A percentile compares a stretch with the other conserved stretches of the same genome.
Conservation (phyloP, 2,329 filamentous ascomycete species). For the Fusarium chuoi region DNA sequence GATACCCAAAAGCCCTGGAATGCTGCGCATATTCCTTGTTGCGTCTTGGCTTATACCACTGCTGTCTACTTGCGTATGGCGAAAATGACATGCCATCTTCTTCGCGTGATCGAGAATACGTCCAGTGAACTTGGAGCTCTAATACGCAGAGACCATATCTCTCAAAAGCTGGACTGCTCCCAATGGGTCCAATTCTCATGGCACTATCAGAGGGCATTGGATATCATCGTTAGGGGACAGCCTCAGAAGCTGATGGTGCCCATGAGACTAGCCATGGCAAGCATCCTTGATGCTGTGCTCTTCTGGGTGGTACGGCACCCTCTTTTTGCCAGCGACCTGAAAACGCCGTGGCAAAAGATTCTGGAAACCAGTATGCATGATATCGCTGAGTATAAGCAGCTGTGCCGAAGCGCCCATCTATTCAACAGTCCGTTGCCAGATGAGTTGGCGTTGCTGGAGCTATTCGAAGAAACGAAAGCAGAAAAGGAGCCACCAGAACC, state of each 20-base stretch:
- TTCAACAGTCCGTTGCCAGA: constrained; percentile 27
- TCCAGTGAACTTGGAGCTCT: constrained; percentile 36
- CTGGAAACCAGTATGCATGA: constrained; percentile 43
- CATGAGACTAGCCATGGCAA: constrained; percentile 47
- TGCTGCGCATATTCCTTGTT: constrained; percentile 46
- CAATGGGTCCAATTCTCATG: constrained; percentile 38
- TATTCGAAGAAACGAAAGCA: constrained; percentile 31
- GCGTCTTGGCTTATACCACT: constrained; percentile 47
- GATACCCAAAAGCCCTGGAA: constrained; percentile 40
- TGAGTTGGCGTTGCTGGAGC: constrained; percentile 30
- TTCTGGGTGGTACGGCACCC: constrained; percentile 45
- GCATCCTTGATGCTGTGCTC: constrained; percentile 44
- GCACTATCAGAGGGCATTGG: constrained; percentile 46
- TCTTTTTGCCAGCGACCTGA: constrained; percentile 38
- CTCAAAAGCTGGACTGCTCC: constrained; percentile 27
- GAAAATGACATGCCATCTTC: constrained; percentile 43
- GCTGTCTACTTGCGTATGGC: constrained; percentile 46
- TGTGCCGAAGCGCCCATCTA: constrained; percentile 15
- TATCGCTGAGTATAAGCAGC: constrained; percentile 41
- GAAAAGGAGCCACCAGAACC: background rate
- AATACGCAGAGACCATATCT: constrained; percentile 24
- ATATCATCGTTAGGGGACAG: constrained; percentile 42
- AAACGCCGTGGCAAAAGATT: constrained; percentile 39
- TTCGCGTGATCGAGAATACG: constrained; percentile 44
- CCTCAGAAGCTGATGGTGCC: constrained; percentile 44